Conservation (phyloP, 1,139 yeast genomes). For the Taphrina populina region DNA sequence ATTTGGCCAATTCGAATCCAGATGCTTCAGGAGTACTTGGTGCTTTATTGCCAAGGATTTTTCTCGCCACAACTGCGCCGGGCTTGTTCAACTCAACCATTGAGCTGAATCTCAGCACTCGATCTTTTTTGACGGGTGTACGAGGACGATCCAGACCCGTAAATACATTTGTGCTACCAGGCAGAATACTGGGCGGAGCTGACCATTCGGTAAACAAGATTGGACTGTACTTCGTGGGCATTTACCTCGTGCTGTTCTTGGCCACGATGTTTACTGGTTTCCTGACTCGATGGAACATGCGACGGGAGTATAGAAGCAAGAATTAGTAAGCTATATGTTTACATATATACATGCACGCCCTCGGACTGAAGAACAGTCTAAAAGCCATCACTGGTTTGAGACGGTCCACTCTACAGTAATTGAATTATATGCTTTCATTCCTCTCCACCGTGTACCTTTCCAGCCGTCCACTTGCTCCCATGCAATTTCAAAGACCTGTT, state of each 20-base stretch:
- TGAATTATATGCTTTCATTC: constrained; percentile 55
- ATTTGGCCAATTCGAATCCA: constrained; percentile 11
- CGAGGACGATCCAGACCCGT: neutral
- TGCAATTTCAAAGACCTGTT: constrained; percentile 41
- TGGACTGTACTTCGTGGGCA: neutral
- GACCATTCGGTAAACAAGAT: neutral
- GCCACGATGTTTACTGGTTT: constrained; percentile 1
- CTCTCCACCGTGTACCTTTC: constrained; percentile 59
- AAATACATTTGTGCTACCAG: constrained; percentile 4
- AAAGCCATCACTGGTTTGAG: too few species aligned
- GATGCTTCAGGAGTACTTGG: constrained; percentile 6
- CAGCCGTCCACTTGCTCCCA: constrained; percentile 74
- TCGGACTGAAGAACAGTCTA: too few species aligned
- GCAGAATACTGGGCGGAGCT: constrained; percentile 1
- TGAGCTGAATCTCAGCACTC: neutral
- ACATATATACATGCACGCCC: too few species aligned
- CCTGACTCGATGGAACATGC: neutral
- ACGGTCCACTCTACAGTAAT: constrained; percentile 49
- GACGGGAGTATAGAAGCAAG: constrained; percentile 6
- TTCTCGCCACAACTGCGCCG: neutral
- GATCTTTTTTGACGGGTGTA: constrained; percentile 6
- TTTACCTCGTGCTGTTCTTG: neutral
- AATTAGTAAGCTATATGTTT: too few species aligned
- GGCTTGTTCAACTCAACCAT: neutral
- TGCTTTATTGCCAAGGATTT: neutral